These are phyloP conservation scores for Pythium rishiriense DNA, from an alignment of 352 stramenopile species.

Conservation along the genomic window DNA sequence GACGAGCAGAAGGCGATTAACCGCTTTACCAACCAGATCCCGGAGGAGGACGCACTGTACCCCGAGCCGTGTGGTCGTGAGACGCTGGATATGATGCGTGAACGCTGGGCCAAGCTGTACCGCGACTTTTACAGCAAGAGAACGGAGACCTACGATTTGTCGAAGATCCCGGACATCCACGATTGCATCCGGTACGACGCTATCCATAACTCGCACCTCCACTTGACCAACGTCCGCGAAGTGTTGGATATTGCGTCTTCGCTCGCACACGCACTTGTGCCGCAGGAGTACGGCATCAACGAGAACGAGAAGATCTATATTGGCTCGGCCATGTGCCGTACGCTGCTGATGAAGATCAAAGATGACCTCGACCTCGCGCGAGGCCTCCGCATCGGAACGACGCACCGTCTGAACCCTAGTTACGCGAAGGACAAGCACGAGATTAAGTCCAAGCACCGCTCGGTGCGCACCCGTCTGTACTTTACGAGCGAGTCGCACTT, in stretches of 20 bases:
- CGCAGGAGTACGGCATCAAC: constrained; percentile 90
- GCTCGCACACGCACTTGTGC: constrained; percentile 89
- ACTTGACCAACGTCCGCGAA: constrained; percentile 91
- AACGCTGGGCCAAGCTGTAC: constrained; percentile 93
- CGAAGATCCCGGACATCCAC: constrained; percentile 98
- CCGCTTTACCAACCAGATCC: constrained; percentile 29
- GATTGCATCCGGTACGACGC: constrained; percentile 98
- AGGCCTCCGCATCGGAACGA: constrained; percentile 66
- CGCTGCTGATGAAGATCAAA: constrained; percentile 87
- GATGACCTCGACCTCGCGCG: constrained; percentile 84
- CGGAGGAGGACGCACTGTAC: constrained; percentile 66
- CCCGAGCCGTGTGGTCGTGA: constrained; percentile 82
- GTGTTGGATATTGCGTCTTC: constrained; percentile 94
- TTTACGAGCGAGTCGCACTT: constrained; percentile 99
- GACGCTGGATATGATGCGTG: constrained; percentile 86
- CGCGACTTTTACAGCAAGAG: constrained; percentile 96
- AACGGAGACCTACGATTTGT: constrained; percentile 93
- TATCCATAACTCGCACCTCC: constrained; percentile 97
- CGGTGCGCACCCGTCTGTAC: constrained; percentile 98
- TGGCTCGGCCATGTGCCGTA: constrained; percentile 85
- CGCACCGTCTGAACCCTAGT: constrained; percentile 77
- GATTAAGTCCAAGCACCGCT: constrained; percentile 92
- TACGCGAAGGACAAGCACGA: constrained; percentile 80
- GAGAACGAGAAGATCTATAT: constrained; percentile 87
- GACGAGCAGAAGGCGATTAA: constrained; percentile 33